Conservation (phyloP, 2,329 filamentous ascomycete genomes). For the Beauveria australis region DNA sequence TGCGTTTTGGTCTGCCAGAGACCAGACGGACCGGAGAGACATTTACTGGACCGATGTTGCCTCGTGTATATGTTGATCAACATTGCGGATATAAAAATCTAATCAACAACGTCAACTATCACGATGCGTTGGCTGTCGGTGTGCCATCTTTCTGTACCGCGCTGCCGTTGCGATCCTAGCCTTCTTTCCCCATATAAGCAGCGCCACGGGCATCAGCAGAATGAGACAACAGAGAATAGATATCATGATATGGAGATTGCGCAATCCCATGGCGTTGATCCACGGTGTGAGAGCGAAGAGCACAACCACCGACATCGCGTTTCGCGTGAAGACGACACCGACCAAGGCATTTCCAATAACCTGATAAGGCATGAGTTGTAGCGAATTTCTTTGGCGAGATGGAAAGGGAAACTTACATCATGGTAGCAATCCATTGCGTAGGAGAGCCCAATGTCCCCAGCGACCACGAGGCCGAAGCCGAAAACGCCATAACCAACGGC, state of each 20-base stretch:
- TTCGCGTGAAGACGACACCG: slow-evolving; percentile 18
- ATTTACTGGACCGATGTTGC: slow-evolving; percentile 10
- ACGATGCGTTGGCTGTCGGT: slow-evolving; percentile 11
- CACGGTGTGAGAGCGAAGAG: slow-evolving; percentile 17
- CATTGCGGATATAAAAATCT: neutral
- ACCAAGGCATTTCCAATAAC: slow-evolving; percentile 20
- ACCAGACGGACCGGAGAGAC: neutral
- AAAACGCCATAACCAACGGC: slow-evolving; percentile 28
- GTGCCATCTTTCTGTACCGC: slow-evolving; percentile 7
- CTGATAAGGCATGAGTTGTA: slow-evolving; percentile 8
- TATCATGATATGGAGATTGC: slow-evolving; percentile 11
- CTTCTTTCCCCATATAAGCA: slow-evolving; percentile 13
- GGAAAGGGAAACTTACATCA: slow-evolving; percentile 19
- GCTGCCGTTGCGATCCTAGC: slow-evolving; percentile 9
- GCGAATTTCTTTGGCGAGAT: neutral
- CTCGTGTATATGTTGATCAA: neutral
- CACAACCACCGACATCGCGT: slow-evolving; percentile 16
- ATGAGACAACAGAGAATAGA: slow-evolving; percentile 7
- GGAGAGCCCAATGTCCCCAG: slow-evolving; percentile 26
- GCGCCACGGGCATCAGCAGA: slow-evolving; percentile 7
- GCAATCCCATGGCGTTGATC: slow-evolving; percentile 18
- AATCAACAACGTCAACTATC: neutral
- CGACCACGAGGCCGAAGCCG: slow-evolving; percentile 26
- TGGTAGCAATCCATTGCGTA: slow-evolving; percentile 28
- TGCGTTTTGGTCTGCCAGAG: slow-evolving; percentile 8